Evolutionary conservation across 805 yeast genomes (phyloP).

Genomic region (Wickerhamomyces strasburgensis): DNA sequence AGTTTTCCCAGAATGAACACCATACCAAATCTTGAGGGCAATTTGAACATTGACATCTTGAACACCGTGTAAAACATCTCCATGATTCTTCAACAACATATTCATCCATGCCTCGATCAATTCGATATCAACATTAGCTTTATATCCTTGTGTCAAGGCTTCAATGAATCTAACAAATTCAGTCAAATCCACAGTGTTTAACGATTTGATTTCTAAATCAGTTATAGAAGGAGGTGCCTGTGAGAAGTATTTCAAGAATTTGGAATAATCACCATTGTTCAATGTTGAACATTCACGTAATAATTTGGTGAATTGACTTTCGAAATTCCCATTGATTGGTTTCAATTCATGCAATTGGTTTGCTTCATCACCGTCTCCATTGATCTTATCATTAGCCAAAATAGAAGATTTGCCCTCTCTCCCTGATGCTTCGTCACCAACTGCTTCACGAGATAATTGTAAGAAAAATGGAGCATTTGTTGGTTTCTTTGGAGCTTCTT

Average conservation of each 20-base stretch:
- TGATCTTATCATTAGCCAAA: slow-evolving; percentile 4
- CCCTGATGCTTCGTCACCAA: slow-evolving; percentile 60
- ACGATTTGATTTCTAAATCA: slow-evolving; percentile 83
- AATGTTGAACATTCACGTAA: slow-evolving; percentile 48
- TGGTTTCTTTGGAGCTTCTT: slow-evolving; percentile 81
- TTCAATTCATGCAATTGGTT: slow-evolving; percentile 17
- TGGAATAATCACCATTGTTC: slow-evolving; percentile 32
- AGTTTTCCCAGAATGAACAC: slow-evolving; percentile 35
- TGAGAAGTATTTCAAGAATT: slow-evolving; percentile 52
- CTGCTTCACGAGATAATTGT: slow-evolving; percentile 56
- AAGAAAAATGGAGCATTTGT: slow-evolving; percentile 80
- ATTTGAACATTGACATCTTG: slow-evolving; percentile 36
- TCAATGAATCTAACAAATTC: slow-evolving; percentile 64
- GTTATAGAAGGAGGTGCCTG: slow-evolving; percentile 67
- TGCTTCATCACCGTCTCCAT: slow-evolving; percentile 8
- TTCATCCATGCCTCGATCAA: slow-evolving; percentile 76
- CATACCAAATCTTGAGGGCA: slow-evolving; percentile 48
- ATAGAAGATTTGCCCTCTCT: slow-evolving; percentile 31
- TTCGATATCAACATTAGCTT: slow-evolving; percentile 60
- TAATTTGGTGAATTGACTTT: slow-evolving; percentile 64
- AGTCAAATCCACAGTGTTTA: slow-evolving; percentile 51
- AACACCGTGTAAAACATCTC: slow-evolving; percentile 59
- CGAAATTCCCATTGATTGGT: slow-evolving; percentile 46
- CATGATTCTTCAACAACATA: slow-evolving; percentile 71
- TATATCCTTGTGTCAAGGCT: slow-evolving; percentile 61